Evolutionary conservation across 2,329 filamentous ascomycete species (phyloP), one percentile per base, ranked within the genome.

Genomic region (Penicillium janthinellum): DNA sequence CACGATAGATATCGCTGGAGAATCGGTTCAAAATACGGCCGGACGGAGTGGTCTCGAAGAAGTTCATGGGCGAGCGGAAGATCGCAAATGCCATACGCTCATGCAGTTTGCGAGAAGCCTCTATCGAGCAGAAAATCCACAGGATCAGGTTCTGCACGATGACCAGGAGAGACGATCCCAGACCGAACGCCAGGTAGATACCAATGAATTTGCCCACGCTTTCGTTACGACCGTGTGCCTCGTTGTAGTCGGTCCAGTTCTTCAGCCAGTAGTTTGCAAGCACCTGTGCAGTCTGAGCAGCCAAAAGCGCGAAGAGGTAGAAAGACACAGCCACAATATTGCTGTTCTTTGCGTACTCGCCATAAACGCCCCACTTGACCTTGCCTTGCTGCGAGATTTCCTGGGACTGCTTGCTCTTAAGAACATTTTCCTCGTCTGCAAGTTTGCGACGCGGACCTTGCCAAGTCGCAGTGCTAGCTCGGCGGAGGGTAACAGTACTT

Each of bases 41-140:
- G 63, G 93, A 90, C 2, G 95, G 95, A 1, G 95, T 99, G 0
- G 93, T 96, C 75, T 99, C 96, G 69, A 99, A 99, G 79, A 99
- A 99, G 69, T 88, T 95, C 95, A 99, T 99, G 56, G 95, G 96
- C 39, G 92, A 96, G 67, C 95, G 86, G 84, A 99, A 99, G 69
- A 98, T 97, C 17, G 95, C 92, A 70, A 90, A 95, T 45, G 94
- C 94, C 95, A 99, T 98, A 65, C 91, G 86, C 79, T 98, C 95
- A 75, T 99, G 95, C 58, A 99, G 84, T 79, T 98, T 99, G 63
- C 95, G 87, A 20, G 94, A 97, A 53, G 95, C 95, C 87, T 99
- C 95, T 64, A 99, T 99, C 4, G 95, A 98, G 79, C 96, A 99
- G 80, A 99, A 98, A 66, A 99, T 98, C 95, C 95, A 99, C 31